Percentiles rank a stretch among this genome's conserved stretches.
Evolutionary conservation across 208 protist genomes (phyloP).

Genomic region (Naegleria fowleri): DNA sequence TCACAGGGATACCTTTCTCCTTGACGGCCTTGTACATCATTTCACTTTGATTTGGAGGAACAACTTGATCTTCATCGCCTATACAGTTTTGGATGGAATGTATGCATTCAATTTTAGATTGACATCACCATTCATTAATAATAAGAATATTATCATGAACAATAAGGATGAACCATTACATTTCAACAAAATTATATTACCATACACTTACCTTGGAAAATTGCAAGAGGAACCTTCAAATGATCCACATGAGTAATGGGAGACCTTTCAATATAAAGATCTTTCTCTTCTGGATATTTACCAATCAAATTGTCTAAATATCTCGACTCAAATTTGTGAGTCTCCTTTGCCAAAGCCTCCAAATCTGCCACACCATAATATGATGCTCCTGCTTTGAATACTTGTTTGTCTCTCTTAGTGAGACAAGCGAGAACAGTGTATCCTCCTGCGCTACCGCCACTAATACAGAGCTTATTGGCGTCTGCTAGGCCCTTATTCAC

Average conservation of each 20-base stretch:
- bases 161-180: no score
- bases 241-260: conserved; percentile 35
- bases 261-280: conserved; percentile 42
- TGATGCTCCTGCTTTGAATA: conserved; percentile 39
- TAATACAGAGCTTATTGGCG: conserved; percentile 33
- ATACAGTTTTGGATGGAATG: no score
- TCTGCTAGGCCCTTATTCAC: conserved; percentile 29
- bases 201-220: conserved; percentile 39
- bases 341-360: conserved; percentile 38
- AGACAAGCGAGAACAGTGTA: conserved; percentile 44
- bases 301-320: conserved; percentile 43
- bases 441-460: conserved; percentile 42
- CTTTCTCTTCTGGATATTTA: conserved; percentile 28
- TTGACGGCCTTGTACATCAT: conserved; percentile 20
- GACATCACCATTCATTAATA: no score
- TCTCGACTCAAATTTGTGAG: conserved; percentile 48
- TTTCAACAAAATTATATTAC: no score
- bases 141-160: no score
- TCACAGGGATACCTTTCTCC: neutral
- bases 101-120: no score
- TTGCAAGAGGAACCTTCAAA: conserved; percentile 37
- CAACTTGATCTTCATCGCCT: conserved; percentile 47
- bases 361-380: conserved; percentile 47
- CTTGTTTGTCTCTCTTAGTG: neutral
- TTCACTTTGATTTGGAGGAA: conserved; percentile 44